Evolutionary conservation across 2,329 filamentous ascomycete genomes (phyloP), one percentile per base, ranked within the genome.

Genomic region (Exophiala viscosa): DNA sequence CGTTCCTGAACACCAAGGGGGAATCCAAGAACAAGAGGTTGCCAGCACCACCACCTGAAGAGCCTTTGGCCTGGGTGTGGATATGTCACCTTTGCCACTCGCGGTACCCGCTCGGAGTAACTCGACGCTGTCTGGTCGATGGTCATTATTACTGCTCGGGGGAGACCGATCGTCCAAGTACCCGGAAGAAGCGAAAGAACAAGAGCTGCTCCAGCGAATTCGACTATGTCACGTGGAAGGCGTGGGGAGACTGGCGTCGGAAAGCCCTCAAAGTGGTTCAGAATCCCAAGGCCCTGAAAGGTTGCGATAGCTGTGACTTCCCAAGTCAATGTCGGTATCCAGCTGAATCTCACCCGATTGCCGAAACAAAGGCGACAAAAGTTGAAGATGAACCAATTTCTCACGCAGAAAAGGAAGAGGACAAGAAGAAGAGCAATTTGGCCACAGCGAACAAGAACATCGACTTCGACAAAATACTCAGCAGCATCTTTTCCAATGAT

Each of bases 101-200:
- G 14, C 68, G 66, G 9, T 81, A 80, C 63, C 66, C 67, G 1
- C 67, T 81, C 2, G 73, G 70, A 15, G 72, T 72, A 2, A 81
- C 78, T 0, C 72, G 75, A 0, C 73, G 78, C 47, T 81, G 78
- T 54, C 72, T 81, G 6, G 69, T 76, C 41, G 77, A 81, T 57
- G 78, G 78, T 1, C 78, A 81, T 62, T 66, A 67, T 54, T 80
- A 79, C 68, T 81, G 78, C 67, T 66, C 74, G 3, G 77, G 78
- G 13, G 54, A 62, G 35, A 52, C 49, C 3, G 46, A 54, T 42
- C 35, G 39, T n/a, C 52, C 50, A 4, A 62, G 58, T 32, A 34
- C 51, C 34, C 55, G 71, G 63, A 65, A 62, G 34, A 64, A 62
- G 43, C 61, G 66, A 40, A 64, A 66, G 39, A 69, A 72, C 40